Evolutionary conservation across 2,329 filamentous ascomycete species (phyloP).

Genomic region (Colletotrichum trifolii): DNA sequence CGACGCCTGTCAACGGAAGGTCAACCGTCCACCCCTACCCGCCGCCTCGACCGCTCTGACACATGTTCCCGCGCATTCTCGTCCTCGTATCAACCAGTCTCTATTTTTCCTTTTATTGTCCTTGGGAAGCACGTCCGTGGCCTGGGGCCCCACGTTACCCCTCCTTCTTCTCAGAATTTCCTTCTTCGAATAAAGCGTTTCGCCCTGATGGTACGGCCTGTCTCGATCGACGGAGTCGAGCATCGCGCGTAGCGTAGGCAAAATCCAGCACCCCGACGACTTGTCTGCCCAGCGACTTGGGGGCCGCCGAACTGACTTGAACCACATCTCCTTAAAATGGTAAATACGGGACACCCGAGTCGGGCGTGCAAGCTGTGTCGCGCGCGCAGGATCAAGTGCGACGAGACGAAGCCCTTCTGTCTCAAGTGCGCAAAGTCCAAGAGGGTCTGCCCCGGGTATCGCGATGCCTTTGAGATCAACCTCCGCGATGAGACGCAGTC

Average conservation of each 20-base stretch:
- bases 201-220: conserved; percentile 23
- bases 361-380: conserved; percentile 44
- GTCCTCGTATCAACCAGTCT: neutral
- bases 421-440: conserved; percentile 46
- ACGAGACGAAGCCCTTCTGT: conserved; percentile 48
- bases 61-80: conserved; percentile 12
- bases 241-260: too few species aligned
- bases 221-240: neutral
- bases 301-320: too few species aligned
- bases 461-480: conserved; percentile 38
- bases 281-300: too few species aligned
- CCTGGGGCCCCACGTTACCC: neutral
- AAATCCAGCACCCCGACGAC: too few species aligned
- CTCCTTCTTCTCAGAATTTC: conserved; percentile 8
- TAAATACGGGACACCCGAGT: conserved; percentile 37
- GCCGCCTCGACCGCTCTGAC: conserved; percentile 27
- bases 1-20: neutral
- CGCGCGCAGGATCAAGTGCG: conserved; percentile 49
- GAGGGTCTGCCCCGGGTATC: conserved; percentile 36
- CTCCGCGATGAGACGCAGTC: conserved; percentile 38
- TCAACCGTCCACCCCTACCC: neutral
- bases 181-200: conserved; percentile 19
- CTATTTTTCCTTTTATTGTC: conserved; percentile 18
- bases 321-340: conserved; percentile 16
- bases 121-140: conserved; percentile 20